Percentiles rank a stretch among this genome's conserved stretches.
phyloP scores from a whole-genome alignment of 164 flowering plant species.

The Nymphaea thermarum region DNA sequence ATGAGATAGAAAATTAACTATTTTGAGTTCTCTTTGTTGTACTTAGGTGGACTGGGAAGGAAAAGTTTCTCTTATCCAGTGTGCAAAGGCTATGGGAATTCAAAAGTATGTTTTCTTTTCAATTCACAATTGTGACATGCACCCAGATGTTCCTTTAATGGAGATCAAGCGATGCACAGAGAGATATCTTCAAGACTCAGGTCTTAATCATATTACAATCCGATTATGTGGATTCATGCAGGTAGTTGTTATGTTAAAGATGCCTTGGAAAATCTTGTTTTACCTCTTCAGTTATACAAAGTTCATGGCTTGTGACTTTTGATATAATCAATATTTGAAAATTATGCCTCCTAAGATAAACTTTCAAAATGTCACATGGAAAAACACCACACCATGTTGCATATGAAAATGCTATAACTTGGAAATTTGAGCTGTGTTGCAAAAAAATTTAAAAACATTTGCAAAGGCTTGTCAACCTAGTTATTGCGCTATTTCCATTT shows the following conservation, averaged over 20 bases:
- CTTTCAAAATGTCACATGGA: no score
- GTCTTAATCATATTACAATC: slow-evolving; percentile 52
- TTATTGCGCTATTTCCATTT: no score
- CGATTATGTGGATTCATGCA: slow-evolving; percentile 98
- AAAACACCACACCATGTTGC: no score
- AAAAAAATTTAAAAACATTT: no score
- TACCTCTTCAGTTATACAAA: no score
- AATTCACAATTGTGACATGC: slow-evolving; percentile 95
- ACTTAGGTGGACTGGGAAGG: slow-evolving; percentile 99
- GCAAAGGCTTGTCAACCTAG: no score
- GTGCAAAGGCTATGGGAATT: slow-evolving; percentile 99
- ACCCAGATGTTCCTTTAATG: slow-evolving; percentile 97
- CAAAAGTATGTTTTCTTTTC: slow-evolving; percentile 89
- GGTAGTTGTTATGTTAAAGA: slow-evolving; percentile 22
- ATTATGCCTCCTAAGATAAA: no score
- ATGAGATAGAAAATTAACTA: background rate
- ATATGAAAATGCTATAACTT: no score
- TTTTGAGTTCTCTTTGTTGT: slow-evolving; percentile 18
- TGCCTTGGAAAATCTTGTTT: no score
- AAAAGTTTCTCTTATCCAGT: slow-evolving; percentile 96
- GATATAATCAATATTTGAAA: no score
- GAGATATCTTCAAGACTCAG: slow-evolving; percentile 80
- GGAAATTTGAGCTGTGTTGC: no score
- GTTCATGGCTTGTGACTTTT: no score
- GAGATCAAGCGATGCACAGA: slow-evolving; percentile 94